Evolutionary conservation across 768 basidiomycete species (phyloP).

Genomic region (Leccinellum luteum): DNA sequence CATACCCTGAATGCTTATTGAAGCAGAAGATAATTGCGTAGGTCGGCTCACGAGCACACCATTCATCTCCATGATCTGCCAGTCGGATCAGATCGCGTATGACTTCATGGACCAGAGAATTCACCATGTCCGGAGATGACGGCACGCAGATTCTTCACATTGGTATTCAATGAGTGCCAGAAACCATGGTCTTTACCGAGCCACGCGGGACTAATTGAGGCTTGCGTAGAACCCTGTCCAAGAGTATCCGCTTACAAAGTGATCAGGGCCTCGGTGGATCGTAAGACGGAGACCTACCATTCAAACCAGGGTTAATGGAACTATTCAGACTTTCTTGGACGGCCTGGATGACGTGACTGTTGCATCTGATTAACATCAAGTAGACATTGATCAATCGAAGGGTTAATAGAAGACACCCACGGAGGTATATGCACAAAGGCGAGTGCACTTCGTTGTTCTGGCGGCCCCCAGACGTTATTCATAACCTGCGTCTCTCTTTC

Average conservation of each 20-base stretch:
- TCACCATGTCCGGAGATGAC: conserved; percentile 71
- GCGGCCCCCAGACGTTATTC: conserved; percentile 58
- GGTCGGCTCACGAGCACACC: conserved; percentile 67
- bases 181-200: conserved; percentile 54
- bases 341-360: conserved; percentile 29
- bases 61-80: conserved; percentile 74
- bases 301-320: conserved; percentile 41
- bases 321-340: conserved; percentile 37
- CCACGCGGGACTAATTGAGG: conserved; percentile 37
- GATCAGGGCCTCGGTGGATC: background rate
- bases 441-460: conserved; percentile 50
- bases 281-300: conserved; percentile 29
- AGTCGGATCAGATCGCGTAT: background rate
- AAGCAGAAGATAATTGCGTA: conserved; percentile 72
- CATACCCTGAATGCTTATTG: conserved; percentile 69
- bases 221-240: conserved; percentile 59
- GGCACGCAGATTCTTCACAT: conserved; percentile 64
- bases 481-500: conserved; percentile 48
- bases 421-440: conserved; percentile 79
- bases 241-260: conserved; percentile 47
- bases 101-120: background rate
- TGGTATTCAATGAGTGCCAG: conserved; percentile 56
- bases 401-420: conserved; percentile 35
- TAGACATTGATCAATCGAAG: background rate
- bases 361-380: background rate